Conservation (phyloP, 2,329 filamentous ascomycete species). For the Calonectria henricotiae region DNA sequence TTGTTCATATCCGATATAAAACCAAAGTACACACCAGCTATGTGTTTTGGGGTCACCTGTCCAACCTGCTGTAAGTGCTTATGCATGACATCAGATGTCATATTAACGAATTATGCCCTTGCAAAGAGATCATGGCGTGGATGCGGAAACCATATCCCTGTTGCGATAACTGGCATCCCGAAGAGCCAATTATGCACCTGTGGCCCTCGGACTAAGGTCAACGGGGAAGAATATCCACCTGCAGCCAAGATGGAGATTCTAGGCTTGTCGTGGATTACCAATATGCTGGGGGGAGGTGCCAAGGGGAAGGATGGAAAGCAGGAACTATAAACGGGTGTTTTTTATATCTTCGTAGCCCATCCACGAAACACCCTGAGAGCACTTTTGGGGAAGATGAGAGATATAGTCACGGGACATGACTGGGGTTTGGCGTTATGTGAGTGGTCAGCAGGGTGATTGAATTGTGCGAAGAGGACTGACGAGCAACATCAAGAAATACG, state of each 20-base stretch:
- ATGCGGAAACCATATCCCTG: conserved; percentile 65
- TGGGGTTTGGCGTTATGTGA: neutral
- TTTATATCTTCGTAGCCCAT: neutral
- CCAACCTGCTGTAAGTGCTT: conserved; percentile 60
- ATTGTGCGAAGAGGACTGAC: neutral
- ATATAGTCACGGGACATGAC: neutral
- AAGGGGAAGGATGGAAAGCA: conserved; percentile 41
- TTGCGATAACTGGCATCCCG: conserved; percentile 63
- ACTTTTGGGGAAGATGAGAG: neutral
- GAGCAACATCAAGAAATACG: neutral
- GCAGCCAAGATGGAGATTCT: conserved; percentile 60
- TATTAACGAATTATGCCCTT: conserved; percentile 42
- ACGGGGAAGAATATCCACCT: conserved; percentile 65
- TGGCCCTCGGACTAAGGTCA: conserved; percentile 62
- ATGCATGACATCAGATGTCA: neutral
- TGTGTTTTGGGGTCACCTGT: conserved; percentile 63
- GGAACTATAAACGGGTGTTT: conserved; percentile 37
- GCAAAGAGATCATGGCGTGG: conserved; percentile 68
- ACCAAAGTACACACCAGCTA: conserved; percentile 44
- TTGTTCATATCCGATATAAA: neutral
- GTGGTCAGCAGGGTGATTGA: neutral
- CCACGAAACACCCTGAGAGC: no score
- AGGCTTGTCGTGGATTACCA: conserved; percentile 60
- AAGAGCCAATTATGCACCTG: conserved; percentile 68
- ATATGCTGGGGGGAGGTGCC: conserved; percentile 46